Evolutionary conservation across 2,329 filamentous ascomycete genomes (phyloP), one percentile per base, ranked within the genome.

Genomic region (Aspergillus uvarum): DNA sequence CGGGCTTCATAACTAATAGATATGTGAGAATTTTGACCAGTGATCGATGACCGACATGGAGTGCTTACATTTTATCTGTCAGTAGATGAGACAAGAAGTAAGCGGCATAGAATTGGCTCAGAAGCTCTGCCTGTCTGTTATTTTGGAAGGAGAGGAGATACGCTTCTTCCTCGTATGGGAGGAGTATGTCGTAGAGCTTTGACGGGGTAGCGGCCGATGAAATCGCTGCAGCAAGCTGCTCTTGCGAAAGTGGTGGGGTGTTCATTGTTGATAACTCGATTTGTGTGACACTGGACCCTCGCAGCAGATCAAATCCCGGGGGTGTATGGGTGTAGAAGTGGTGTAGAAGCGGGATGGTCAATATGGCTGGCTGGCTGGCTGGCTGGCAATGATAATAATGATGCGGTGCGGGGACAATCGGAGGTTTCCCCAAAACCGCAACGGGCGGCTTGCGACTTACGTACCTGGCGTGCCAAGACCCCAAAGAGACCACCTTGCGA

Each of bases 401-500:
- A 65, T 72, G 71, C 55, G 61, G 65, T 72, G 71, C 69, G 72
- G 72, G 72, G 72, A 72, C 67, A 60, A 61, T 66, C 69, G 69
- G 72, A 72, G 69, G 67, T 65, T 63, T 68, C 63, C 61, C 66
- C 66, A 65, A 62, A 62, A 35, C 44, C 49, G 49, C 48, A 47
- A 48, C 35, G 44, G 56, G 22, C 21, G 35, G 38, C 22, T 42
- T 44, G 26, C 47, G 52, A 58, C 55, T 58, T 56, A 62, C 51
- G 62, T 66, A 62, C 62, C 62, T 66, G 65, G 63, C 64, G 75
- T 19, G 38, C 75, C 75, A 77, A 77, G 76, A 69, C 67, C 62
- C 63, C 63, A 65, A 75, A 76, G 72, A 74, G 75, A 77, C 74
- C 75, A 77, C 74, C 75, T 77, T 74, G 74, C 74, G 71, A 67